Conservation (phyloP, 768 basidiomycete genomes). For the Naematelia aurantialba region DNA sequence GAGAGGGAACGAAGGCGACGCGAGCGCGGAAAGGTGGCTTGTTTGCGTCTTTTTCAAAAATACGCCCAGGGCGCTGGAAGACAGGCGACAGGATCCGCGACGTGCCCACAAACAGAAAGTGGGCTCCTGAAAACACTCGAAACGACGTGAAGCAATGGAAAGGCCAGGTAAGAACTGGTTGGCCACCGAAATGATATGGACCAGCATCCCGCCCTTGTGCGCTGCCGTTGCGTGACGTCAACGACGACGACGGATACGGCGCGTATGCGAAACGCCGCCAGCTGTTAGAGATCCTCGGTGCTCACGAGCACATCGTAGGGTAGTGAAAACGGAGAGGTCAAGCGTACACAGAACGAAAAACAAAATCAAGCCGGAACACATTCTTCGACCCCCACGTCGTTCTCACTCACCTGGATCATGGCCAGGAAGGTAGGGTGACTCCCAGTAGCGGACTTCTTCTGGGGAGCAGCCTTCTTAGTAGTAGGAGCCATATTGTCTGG, state of each 20-base stretch:
- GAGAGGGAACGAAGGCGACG: conserved; percentile 8
- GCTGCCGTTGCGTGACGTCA: too few species aligned
- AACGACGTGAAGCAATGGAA: background rate
- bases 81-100: background rate
- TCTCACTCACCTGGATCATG: conserved; percentile 54
- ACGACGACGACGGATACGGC: too few species aligned
- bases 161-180: background rate
- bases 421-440: conserved; percentile 58
- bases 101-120: too few species aligned
- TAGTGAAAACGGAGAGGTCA: background rate
- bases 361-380: conserved; percentile 3
- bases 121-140: background rate
- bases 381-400: background rate
- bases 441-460: conserved; percentile 31
- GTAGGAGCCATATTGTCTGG: conserved; percentile 45
- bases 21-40: conserved; percentile 5
- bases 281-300: too few species aligned
- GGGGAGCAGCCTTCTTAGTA: conserved; percentile 49
- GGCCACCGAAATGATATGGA: background rate
- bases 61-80: background rate
- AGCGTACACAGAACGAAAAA: conserved; percentile 5
- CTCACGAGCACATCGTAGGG: too few species aligned
- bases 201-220: too few species aligned
- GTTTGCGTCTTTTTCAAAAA: background rate
- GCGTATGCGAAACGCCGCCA: too few species aligned